Conservation (phyloP, 495 filamentous ascomycete genomes). For the Aspergillus coremiiformis region DNA sequence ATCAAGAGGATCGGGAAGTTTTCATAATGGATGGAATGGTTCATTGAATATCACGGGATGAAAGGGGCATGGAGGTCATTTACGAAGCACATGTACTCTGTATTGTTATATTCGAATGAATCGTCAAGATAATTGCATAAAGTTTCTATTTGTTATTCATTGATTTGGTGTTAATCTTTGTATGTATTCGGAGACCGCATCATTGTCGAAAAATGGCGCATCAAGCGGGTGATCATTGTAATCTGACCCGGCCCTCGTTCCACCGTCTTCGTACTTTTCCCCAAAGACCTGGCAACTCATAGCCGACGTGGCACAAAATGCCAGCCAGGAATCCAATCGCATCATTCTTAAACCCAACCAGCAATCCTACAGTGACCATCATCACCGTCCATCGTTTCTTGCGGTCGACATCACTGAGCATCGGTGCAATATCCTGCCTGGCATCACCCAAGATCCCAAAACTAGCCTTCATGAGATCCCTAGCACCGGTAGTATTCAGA, state of each 20-base stretch:
- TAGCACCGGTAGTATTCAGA: slow-evolving; percentile 60
- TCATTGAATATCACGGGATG: too few relatives aligned
- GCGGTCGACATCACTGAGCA: slow-evolving; percentile 53
- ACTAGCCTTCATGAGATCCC: slow-evolving; percentile 44
- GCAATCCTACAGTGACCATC: slow-evolving; percentile 72
- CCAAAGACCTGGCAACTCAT: slow-evolving; percentile 28
- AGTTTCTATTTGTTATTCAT: too few relatives aligned
- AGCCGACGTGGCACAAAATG: slow-evolving; percentile 59
- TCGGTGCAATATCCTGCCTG: slow-evolving; percentile 29
- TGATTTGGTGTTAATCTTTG: too few relatives aligned
- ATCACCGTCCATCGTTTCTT: slow-evolving; percentile 74
- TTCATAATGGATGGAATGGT: too few relatives aligned
- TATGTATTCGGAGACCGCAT: too few relatives aligned
- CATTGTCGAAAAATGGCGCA: too few relatives aligned
- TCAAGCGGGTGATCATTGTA: slow-evolving; percentile 12
- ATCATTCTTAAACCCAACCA: slow-evolving; percentile 85
- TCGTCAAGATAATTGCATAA: too few relatives aligned
- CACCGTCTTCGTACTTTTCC: slow-evolving; percentile 22
- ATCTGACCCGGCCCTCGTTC: slow-evolving; percentile 28
- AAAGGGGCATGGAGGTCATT: too few relatives aligned
- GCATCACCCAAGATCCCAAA: slow-evolving; percentile 29
- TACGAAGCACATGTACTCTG: too few relatives aligned
- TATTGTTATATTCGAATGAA: neutral
- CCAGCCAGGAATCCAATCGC: slow-evolving; percentile 80
- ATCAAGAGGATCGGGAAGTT: too few relatives aligned